phyloP scores from a whole-genome alignment of 495 filamentous ascomycete genomes.

The Poronia punctata region DNA sequence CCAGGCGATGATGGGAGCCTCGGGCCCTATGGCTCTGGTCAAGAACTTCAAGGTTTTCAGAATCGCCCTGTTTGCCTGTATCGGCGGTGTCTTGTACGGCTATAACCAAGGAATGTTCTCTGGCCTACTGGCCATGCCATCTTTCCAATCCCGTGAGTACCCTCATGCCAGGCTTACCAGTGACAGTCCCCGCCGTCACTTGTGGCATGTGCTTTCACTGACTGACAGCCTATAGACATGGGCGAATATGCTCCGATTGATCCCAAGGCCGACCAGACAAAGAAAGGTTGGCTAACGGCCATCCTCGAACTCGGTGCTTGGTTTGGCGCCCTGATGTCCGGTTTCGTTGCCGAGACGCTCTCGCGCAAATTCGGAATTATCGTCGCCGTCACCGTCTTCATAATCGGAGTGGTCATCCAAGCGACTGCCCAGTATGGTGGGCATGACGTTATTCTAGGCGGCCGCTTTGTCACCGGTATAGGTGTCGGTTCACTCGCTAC shows the following conservation, averaged over 20 bases:
- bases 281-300: slow-evolving; percentile 71
- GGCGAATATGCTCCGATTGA: slow-evolving; percentile 49
- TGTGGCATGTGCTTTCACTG: slow-evolving; percentile 2
- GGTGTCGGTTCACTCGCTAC: slow-evolving; percentile 63
- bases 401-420: slow-evolving; percentile 71
- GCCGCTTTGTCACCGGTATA: slow-evolving; percentile 73
- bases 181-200: slow-evolving; percentile 7
- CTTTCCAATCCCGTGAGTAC: slow-evolving; percentile 42
- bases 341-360: slow-evolving; percentile 66
- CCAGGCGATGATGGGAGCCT: slow-evolving; percentile 54
- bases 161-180: background rate
- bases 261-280: slow-evolving; percentile 46
- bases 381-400: slow-evolving; percentile 64
- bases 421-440: slow-evolving; percentile 51
- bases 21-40: slow-evolving; percentile 57
- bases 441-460: slow-evolving; percentile 57
- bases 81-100: slow-evolving; percentile 60
- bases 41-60: slow-evolving; percentile 66
- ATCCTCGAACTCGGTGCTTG: slow-evolving; percentile 80
- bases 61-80: slow-evolving; percentile 68
- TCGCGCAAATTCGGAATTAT: slow-evolving; percentile 71
- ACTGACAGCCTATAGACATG: slow-evolving; percentile 47
- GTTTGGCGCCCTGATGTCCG: slow-evolving; percentile 68
- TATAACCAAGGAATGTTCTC: slow-evolving; percentile 82
- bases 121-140: slow-evolving; percentile 58